Evolutionary conservation across 768 basidiomycete genomes (phyloP), one percentile per base, ranked within the genome.

Genomic region (Hysterangium stoloniferum): DNA sequence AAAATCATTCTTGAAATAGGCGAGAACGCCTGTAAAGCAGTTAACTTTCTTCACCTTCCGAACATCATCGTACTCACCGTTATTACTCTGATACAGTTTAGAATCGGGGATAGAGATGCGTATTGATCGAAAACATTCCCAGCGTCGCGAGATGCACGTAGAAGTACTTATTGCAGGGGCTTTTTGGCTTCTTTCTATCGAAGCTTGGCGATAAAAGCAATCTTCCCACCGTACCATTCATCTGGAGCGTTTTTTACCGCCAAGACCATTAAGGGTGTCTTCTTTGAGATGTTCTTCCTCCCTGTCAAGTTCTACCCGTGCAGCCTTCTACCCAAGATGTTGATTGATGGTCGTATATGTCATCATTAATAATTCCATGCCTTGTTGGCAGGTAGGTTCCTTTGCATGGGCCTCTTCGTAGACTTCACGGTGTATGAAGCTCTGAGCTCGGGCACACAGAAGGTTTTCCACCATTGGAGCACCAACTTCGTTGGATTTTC

Each of bases 261-360:
- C 80, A 4, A 82, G 59, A 13, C 71, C 73, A 3, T 67, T 67
- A 13, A 59, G 62, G 0, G 61, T 58, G 47, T 71, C 54, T 6
- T 62, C 46, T 0, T 22, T 20, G 4, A 80, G 62, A 4, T 65
- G 64, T 1, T 60, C 55, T 31, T 76, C 72, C 58, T 86, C 84
- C 4, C 56, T 62, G 56, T 85, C 81, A 3, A 85, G 64, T 58
- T 84, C 79, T 36, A 59, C 58, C 81, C 82, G 86, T 0, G 82
- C 80, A 11, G 71, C 68, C 82, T 86, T 40, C n/a, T n/a, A n/a
- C n/a, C 13, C 49, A 27, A n/a, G n/a, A n/a, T n/a, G n/a, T n/a
- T n/a, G n/a, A n/a, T n/a, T n/a, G n/a, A n/a, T n/a, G n/a, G n/a
- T n/a, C n/a, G n/a, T n/a, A n/a, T n/a, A n/a, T n/a, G n/a, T n/a